These are phyloP conservation scores for Collybiopsis luxurians DNA, from an alignment of 768 basidiomycete species.

Conservation along the genomic window DNA sequence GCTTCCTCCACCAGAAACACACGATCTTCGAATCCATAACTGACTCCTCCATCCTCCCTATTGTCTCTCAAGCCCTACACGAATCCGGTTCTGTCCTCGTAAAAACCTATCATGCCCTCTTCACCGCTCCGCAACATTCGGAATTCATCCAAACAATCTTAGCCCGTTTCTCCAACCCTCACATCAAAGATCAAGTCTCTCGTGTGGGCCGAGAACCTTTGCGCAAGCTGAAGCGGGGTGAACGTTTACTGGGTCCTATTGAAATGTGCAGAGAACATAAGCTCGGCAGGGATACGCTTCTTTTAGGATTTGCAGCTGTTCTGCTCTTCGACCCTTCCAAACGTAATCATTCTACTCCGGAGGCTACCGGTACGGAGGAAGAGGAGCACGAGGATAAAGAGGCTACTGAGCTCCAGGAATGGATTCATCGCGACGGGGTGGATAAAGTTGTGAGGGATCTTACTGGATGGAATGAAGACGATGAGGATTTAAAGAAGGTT, in stretches of 20 bases:
- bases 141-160: conserved; percentile 32
- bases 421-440: conserved; percentile 3
- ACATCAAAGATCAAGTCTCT: conserved; percentile 31
- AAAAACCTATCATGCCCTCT: conserved; percentile 17
- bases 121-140: conserved; percentile 12
- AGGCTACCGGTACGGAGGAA: too few species aligned
- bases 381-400: conserved; percentile 8
- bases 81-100: conserved; percentile 34
- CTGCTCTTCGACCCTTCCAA: conserved; percentile 3
- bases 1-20: conserved; percentile 23
- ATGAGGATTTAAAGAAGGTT: conserved; percentile 4
- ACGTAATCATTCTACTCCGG: too few species aligned
- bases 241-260: conserved; percentile 34
- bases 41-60: conserved; percentile 23
- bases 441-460: not conserved
- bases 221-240: conserved; percentile 31
- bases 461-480: conserved; percentile 2
- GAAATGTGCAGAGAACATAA: conserved; percentile 29
- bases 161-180: conserved; percentile 30
- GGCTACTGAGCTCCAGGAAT: conserved; percentile 2
- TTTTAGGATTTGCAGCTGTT: conserved; percentile 24
- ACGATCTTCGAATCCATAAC: conserved; percentile 30
- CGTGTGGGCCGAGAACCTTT: conserved; percentile 36
- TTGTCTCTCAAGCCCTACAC: conserved; percentile 28
- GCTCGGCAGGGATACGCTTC: conserved; percentile 26